Evolutionary conservation across 2,329 filamentous ascomycete species (phyloP).

Genomic region (Didymellaceae sp.): DNA sequence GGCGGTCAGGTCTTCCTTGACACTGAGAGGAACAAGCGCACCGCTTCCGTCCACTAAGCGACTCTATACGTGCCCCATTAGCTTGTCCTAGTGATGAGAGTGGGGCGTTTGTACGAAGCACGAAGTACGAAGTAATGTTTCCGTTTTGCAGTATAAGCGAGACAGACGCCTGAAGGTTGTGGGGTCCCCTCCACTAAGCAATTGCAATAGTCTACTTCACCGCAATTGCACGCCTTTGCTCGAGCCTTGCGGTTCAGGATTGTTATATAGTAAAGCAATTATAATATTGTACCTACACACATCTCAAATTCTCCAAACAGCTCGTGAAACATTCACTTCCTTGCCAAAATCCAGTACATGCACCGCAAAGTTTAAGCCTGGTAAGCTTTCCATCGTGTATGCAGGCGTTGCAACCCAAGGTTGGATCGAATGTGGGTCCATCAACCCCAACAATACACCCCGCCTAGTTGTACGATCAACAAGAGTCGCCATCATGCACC

Average conservation of each 20-base stretch:
- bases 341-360: too few relatives aligned
- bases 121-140: not conserved
- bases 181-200: not conserved
- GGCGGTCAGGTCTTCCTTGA: slow-evolving; percentile 9
- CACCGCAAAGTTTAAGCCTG: too few relatives aligned
- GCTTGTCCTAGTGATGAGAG: not conserved
- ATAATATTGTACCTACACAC: not conserved
- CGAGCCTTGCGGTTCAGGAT: not conserved
- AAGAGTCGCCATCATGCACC: too few relatives aligned
- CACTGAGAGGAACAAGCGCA: slow-evolving; percentile 13
- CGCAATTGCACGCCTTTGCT: not conserved
- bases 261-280: not conserved
- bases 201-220: not conserved
- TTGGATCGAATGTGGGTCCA: too few relatives aligned
- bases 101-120: not conserved
- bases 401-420: too few relatives aligned
- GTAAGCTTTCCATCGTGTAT: too few relatives aligned
- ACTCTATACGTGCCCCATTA: not conserved
- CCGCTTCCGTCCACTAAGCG: slow-evolving; percentile 13
- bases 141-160: not conserved
- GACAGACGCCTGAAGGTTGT: not conserved
- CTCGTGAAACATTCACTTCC: too few relatives aligned
- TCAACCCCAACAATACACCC: too few relatives aligned
- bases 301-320: not conserved
- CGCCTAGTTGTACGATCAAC: too few relatives aligned